Conservation (phyloP, 2,329 filamentous ascomycete genomes). For the Fusarium gaditjirri region DNA sequence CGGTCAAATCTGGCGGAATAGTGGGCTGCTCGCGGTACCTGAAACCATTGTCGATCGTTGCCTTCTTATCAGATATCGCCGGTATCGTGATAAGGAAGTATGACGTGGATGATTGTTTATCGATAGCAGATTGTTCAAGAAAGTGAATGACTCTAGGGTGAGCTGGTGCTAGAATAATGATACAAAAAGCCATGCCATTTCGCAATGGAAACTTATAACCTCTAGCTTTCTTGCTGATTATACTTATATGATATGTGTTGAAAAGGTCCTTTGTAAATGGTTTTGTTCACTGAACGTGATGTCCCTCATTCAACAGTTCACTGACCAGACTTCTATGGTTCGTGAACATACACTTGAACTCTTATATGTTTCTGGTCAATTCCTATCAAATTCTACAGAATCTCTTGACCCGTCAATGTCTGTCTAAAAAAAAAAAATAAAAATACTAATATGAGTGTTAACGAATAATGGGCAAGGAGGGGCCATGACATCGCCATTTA, state of each 20-base stretch:
- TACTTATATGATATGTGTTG: accelerated
- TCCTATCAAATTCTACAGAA: accelerated
- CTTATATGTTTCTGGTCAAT: accelerated
- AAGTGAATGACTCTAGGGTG: not conserved
- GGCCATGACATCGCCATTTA: accelerated
- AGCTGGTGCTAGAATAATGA: accelerated
- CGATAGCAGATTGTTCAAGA: not conserved
- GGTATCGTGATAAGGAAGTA: not conserved
- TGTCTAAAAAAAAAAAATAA: no score
- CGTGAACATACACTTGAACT: not conserved
- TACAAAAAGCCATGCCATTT: not conserved
- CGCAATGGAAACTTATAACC: accelerated
- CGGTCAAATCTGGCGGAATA: not conserved
- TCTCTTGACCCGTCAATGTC: not conserved
- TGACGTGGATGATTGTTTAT: not conserved
- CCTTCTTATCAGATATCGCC: not conserved
- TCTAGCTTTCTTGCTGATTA: no score
- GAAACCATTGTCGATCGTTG: conserved; percentile 4
- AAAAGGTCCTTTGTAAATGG: accelerated
- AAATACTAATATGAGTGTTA: no score
- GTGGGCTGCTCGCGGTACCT: not conserved
- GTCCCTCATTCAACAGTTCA: not conserved
- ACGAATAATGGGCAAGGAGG: no score
- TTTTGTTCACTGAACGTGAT: not conserved
- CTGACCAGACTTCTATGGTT: accelerated